phyloP scores from a whole-genome alignment of 1,284 basidiomycete genomes.

The Austroboletus niveus region DNA sequence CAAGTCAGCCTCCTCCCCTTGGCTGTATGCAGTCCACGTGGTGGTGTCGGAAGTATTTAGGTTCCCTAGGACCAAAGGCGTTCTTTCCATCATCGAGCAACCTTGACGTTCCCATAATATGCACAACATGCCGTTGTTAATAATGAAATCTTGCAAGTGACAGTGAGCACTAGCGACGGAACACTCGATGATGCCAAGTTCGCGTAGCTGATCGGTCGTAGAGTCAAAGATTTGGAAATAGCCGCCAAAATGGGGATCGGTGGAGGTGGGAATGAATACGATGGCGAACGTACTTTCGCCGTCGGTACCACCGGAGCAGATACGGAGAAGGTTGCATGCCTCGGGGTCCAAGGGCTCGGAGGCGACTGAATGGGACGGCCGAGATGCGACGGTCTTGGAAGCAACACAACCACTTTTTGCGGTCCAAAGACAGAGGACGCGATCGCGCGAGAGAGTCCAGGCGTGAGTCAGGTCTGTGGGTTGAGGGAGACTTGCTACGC shows the following conservation, averaged over 20 bases:
- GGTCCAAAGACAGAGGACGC: conserved; percentile 82
- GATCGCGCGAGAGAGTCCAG: conserved; percentile 88
- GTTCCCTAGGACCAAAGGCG: conserved; percentile 42
- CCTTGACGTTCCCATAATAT: conserved; percentile 78
- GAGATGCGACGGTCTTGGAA: conserved; percentile 48
- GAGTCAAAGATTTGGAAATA: conserved; percentile 64
- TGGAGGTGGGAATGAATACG: conserved; percentile 64
- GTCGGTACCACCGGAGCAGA: conserved; percentile 45
- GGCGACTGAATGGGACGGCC: conserved; percentile 12
- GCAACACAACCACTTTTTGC: conserved; percentile 66
- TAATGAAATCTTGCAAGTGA: conserved; percentile 72
- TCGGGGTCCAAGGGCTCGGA: conserved; percentile 52
- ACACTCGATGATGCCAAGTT: conserved; percentile 55
- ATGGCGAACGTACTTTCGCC: conserved; percentile 50
- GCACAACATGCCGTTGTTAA: conserved; percentile 52
- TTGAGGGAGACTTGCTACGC: conserved; percentile 64
- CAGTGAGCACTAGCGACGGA: conserved; percentile 60
- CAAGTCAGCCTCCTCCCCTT: conserved; percentile 67
- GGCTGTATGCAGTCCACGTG: conserved; percentile 55
- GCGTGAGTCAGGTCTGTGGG: conserved; percentile 70
- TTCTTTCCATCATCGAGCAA: conserved; percentile 64
- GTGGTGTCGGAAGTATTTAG: conserved; percentile 32
- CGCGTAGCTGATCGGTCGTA: conserved; percentile 52
- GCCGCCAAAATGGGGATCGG: conserved; percentile 62
- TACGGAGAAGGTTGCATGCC: conserved; percentile 59